Evolutionary conservation across 2,329 filamentous ascomycete species (phyloP), one percentile per base, ranked within the genome.

Genomic region (Pseudopithomyces chartarum): DNA sequence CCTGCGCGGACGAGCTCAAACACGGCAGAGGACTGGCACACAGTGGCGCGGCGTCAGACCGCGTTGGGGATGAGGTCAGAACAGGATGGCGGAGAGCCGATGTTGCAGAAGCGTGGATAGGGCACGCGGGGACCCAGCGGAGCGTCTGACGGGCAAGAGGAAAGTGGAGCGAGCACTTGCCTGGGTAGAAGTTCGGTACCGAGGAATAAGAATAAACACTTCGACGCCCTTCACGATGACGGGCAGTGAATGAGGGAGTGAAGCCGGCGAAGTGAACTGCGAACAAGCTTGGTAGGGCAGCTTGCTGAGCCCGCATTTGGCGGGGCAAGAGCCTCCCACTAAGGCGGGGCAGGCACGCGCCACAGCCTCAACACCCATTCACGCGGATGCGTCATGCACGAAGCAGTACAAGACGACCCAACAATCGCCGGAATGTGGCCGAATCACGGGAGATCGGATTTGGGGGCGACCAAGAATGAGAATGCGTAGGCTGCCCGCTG

Each of bases 401-500:
- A 4, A 29, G 26, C 26, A 12, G 38, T 20, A 50, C 44, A 50
- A 34, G 17, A 26, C 15, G n/a, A 47, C 33, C 42, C 43, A 38
- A 40, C 13, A 10, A 10, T 49, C 17, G 51, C 38, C 47, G 8
- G 15, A 15, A 17, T 12, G 3, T 58, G 55, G 52, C 39, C 34
- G 8, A 6, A 26, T 56, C 60, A 63, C 46, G 40, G 53, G 17
- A 55, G 49, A 13, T 52, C 55, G 50, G 42, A 54, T 22, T 36
- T 46, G 17, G 50, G 57, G 15, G 45, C 13, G 19, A 55, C 48
- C 44, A 45, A 34, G 34, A 36, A 48, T 40, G 60, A 62, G 19
- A 55, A 59, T 42, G 62, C 63, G 70, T 73, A 66, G 69, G 68
- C 59, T 33, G 36, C 53, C 67, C 59, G 43, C 60, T 57, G 42